Percentiles rank a stretch among this genome's conserved stretches.
Conservation (phyloP, 768 basidiomycete genomes). For the Tephrocybe rancida region DNA sequence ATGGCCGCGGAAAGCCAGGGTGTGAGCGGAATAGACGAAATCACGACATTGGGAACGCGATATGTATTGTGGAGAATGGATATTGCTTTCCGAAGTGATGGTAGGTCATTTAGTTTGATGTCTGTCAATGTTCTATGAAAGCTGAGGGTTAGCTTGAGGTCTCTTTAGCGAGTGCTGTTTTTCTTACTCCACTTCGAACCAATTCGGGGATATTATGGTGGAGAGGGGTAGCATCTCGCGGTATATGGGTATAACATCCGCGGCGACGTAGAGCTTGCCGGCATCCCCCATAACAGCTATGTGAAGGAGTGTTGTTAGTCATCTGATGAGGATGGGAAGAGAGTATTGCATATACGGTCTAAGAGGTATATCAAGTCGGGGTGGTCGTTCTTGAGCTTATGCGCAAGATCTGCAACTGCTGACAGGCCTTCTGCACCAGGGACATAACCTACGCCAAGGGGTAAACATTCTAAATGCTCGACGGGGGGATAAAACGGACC, state of each 20-base stretch:
- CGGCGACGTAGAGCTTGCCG: constrained; percentile 84
- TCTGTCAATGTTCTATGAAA: constrained; percentile 74
- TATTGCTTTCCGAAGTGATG: constrained; percentile 70
- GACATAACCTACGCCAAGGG: constrained; percentile 66
- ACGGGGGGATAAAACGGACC: constrained; percentile 40
- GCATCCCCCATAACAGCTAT: constrained; percentile 94
- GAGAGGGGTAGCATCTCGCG: constrained; percentile 78
- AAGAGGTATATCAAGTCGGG: constrained; percentile 81
- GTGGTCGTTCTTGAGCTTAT: constrained; percentile 56
- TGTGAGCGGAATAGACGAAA: constrained; percentile 83
- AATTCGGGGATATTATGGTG: constrained; percentile 95
- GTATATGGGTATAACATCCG: constrained; percentile 88
- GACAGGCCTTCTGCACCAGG: constrained; percentile 69
- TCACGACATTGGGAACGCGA: constrained; percentile 83
- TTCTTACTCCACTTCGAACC: constrained; percentile 94
- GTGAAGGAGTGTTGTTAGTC: background rate
- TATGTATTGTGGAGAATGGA: constrained; percentile 74
- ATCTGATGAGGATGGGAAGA: background rate
- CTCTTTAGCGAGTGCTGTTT: background rate
- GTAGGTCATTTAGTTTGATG: constrained; percentile 62
- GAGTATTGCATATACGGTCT: constrained; percentile 67
- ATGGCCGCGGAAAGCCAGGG: constrained; percentile 60
- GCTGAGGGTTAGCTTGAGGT: background rate
- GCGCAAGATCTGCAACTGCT: constrained; percentile 64
- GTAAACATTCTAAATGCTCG: background rate